Evolutionary conservation across 176 grass and related monocot species (phyloP), one percentile per base, ranked within the genome.

Genomic region (Phoenix roebelenii): DNA sequence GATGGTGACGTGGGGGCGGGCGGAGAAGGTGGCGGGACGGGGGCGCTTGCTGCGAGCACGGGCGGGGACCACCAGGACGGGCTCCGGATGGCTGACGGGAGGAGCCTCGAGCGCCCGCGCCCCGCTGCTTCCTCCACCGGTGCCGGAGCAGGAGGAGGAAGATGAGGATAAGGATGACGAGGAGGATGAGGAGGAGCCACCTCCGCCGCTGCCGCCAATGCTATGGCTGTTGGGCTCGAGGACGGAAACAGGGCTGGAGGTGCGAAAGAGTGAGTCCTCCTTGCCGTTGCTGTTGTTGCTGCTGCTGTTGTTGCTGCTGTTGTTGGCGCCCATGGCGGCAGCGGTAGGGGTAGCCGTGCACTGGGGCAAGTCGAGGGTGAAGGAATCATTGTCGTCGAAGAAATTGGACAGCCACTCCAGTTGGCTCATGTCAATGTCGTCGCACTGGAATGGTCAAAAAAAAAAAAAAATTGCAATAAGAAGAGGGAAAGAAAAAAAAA

Each of bases 371-470:
- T 58, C 18, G 62, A 63, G 74, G 66, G 74, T 72, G 70, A 80
- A 75, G 39, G 93, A 78, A 74, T 84, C 84, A 59, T 84, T 80
- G 25, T 92, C 87, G 60, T 98, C 84, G 25, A 98, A 79, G 5
- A 98, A 84, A 0, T 69, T 82, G 49, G 87, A 78, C 61, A 88
- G 64, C 93, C 84, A 98, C 77, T 98, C 93, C 60, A 98, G 76
- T 79, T 98, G 93, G 60, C 76, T 80, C 75, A 89, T 82, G 74
- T 92, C 93, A 3, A 98, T 69, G 25, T 83, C 87, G 0, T 91
- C 87, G 58, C 87, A 82, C 92, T 97, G 84, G 20, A 0, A 20
- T 20, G 20, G 20, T 20, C 20, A 20, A 20, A 20, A 12, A 44
- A 12, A 9, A 1, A 44, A 44, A 7, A 44, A 3, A 0, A 44